phyloP scores from a whole-genome alignment of 495 filamentous ascomycete genomes.

The Podospora pseudoanserina region DNA sequence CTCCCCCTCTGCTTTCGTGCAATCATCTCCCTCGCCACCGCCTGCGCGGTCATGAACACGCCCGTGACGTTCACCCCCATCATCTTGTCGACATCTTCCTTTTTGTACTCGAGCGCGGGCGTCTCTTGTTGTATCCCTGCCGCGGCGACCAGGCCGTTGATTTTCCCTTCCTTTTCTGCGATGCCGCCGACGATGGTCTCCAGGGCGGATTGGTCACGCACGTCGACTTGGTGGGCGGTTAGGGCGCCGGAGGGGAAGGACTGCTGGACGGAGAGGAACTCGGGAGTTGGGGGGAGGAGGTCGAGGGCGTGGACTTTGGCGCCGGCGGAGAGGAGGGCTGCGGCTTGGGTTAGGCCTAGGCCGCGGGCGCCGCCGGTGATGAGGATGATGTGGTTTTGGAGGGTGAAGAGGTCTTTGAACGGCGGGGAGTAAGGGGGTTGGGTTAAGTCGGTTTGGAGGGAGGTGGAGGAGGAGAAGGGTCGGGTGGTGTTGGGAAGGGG shows the following conservation, averaged over 20 bases:
- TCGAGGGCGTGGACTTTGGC: conserved; percentile 65
- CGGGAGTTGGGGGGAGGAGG: conserved; percentile 38
- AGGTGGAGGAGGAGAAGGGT: conserved; percentile 1
- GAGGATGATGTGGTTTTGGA: conserved; percentile 70
- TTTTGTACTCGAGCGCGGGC: conserved; percentile 63
- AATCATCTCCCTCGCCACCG: conserved; percentile 73
- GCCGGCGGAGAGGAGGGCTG: conserved; percentile 76
- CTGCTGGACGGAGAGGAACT: conserved; percentile 1
- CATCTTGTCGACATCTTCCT: conserved; percentile 60
- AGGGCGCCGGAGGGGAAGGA: conserved; percentile 40
- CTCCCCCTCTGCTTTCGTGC: conserved; percentile 55
- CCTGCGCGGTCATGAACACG: conserved; percentile 73
- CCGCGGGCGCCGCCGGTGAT: conserved; percentile 79
- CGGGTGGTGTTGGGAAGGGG: neutral
- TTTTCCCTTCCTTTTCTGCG: conserved; percentile 62
- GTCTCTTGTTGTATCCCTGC: conserved; percentile 77
- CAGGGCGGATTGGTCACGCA: conserved; percentile 68
- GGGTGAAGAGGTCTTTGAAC: conserved; percentile 70
- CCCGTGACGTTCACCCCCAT: conserved; percentile 73
- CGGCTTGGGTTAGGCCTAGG: conserved; percentile 72
- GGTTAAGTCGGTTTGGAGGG: neutral
- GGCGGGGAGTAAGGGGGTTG: conserved; percentile 16
- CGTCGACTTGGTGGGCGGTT: conserved; percentile 78
- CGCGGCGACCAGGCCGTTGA: conserved; percentile 80
- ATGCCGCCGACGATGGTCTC: conserved; percentile 66